phyloP scores from a whole-genome alignment of 495 filamentous ascomycete species.

The Penicillium soppii region DNA sequence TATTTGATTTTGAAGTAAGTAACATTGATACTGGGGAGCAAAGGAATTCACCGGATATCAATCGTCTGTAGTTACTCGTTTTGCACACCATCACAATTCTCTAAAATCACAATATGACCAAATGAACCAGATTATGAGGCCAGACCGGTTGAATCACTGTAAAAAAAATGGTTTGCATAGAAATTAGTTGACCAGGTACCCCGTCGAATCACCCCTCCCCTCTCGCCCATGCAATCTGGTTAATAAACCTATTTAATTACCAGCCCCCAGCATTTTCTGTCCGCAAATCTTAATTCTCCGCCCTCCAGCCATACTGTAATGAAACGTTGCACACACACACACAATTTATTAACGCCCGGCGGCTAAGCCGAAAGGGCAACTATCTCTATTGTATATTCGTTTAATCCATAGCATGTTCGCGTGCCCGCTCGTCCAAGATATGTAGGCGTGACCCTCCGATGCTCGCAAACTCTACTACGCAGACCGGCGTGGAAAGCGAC shows the following conservation, averaged over 20 bases:
- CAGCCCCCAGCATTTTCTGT: not conserved
- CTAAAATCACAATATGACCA: not conserved
- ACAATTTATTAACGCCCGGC: too few relatives aligned
- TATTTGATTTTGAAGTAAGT: too few relatives aligned
- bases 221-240: too few relatives aligned
- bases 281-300: not conserved
- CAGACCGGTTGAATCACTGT: not conserved
- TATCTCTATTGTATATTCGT: not conserved
- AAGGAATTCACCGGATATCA: too few relatives aligned
- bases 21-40: too few relatives aligned
- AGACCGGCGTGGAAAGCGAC: too few relatives aligned
- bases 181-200: not conserved
- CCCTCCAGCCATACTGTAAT: not conserved
- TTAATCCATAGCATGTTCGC: too few relatives aligned
- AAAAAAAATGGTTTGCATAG: not conserved
- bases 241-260: too few relatives aligned
- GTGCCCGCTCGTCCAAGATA: too few relatives aligned
- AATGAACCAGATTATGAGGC: not conserved
- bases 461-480: too few relatives aligned
- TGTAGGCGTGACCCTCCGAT: too few relatives aligned
- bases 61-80: not conserved
- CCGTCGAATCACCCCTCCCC: not conserved
- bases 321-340: not conserved
- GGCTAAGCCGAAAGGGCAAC: not conserved
- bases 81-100: too few relatives aligned